Evolutionary conservation across 2,329 filamentous ascomycete species (phyloP), one percentile per base, ranked within the genome.

Genomic region (Lecanicillium sp.): DNA sequence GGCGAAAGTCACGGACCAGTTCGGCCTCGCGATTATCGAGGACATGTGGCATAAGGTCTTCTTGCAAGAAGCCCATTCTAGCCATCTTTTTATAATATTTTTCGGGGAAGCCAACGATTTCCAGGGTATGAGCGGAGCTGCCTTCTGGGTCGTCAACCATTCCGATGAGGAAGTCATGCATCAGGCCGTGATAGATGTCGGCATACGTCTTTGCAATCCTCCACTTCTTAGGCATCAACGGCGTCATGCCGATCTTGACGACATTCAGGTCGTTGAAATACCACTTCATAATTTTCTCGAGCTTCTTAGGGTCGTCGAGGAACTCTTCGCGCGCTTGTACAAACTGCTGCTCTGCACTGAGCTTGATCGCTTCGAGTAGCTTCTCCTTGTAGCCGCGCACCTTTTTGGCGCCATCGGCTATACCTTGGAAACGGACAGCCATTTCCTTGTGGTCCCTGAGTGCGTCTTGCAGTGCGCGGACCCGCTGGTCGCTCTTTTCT

Each of bases 211-310:
- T 81, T 65, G 89, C 84, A 34, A 98, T 95, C 56, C 84, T 89
- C 92, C 92, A 98, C 61, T 92, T 94, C 64, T 86, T 90, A 8
- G 94, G 92, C 78, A 96, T 89, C 38, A 98, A 71, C 19, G 79
- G 77, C 44, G 84, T 78, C 86, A 98, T 94, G 54, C 92, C 90
- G 46, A 94, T 74, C 61, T 90, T 88, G 55, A 96, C 90, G 4
- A 87, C 88, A 60, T 94, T 94, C 28, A 98, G 74, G 59, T 98
- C 90, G 65, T 97, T 96, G 68, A 97, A 98, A 63, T 81, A 98
- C 92, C 92, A 98, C 54, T 85, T 85, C 63, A 95, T 78, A 48
- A 77, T 80, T 68, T 95, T 95, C 47, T 94, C 86, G 33, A 98
- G 71, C 52, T 77, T 79, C 36, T 81, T 75, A 0, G 92, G 86